Percentiles rank a stretch among this genome's conserved stretches.
Evolutionary conservation across 768 basidiomycete genomes (phyloP).

Genomic region (Rhizopogon vulgaris): DNA sequence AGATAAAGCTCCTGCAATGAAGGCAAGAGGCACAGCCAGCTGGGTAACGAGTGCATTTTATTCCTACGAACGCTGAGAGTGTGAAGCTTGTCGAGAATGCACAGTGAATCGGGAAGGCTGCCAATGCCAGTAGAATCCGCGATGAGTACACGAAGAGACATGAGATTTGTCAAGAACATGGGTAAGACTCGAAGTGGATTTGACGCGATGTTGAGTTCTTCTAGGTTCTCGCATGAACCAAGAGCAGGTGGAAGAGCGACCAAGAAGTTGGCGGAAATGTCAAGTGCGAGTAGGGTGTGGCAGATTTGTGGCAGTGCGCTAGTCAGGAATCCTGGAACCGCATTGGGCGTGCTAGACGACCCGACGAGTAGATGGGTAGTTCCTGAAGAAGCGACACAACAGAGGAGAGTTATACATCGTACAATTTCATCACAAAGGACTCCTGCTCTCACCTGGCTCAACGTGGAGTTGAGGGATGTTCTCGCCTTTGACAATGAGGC

Average conservation of each 20-base stretch:
- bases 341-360: constrained; percentile 71
- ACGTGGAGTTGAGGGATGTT: constrained; percentile 60
- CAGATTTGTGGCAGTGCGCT: constrained; percentile 65
- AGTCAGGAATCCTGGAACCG: constrained; percentile 71
- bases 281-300: constrained; percentile 80
- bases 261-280: constrained; percentile 87
- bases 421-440: not conserved
- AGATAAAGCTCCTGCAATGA: constrained; percentile 81
- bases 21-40: constrained; percentile 89
- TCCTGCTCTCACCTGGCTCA: constrained; percentile 54
- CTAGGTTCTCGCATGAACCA: constrained; percentile 71
- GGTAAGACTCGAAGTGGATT: constrained; percentile 94
- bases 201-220: constrained; percentile 89
- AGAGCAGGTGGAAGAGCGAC: constrained; percentile 79
- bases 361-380: constrained; percentile 92
- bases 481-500: constrained; percentile 73
- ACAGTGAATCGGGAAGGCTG: constrained; percentile 70
- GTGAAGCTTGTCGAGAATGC: constrained; percentile 72
- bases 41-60: constrained; percentile 82
- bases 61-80: constrained; percentile 88
- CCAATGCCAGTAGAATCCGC: constrained; percentile 86
- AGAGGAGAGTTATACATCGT: too few relatives aligned
- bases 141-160: constrained; percentile 78
- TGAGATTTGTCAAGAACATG: constrained; percentile 72
- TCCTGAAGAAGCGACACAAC: constrained; percentile 38